Conservation (phyloP, 2,329 filamentous ascomycete species). For the Emericellopsis atlantica region DNA sequence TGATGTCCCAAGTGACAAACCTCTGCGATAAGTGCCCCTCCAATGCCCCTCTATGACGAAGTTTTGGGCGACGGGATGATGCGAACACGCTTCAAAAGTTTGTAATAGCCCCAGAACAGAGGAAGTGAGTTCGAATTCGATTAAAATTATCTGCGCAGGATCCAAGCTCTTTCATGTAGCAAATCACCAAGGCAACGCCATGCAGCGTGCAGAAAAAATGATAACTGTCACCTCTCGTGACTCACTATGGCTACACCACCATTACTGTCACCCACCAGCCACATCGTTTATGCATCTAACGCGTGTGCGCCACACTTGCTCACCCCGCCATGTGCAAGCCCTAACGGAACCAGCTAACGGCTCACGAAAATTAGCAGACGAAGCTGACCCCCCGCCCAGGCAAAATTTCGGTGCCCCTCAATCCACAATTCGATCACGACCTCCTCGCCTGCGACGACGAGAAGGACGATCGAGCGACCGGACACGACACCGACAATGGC, state of each 20-base stretch:
- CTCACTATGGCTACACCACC: background rate
- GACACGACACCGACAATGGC: slow-evolving; percentile 32
- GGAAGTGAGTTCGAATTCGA: no score
- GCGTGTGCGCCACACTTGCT: slow-evolving; percentile 1
- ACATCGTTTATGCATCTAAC: background rate
- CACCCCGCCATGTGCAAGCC: slow-evolving; percentile 2
- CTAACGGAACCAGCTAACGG: slow-evolving; percentile 1
- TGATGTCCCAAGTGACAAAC: background rate
- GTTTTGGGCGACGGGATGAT: background rate
- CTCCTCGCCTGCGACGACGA: slow-evolving; percentile 11
- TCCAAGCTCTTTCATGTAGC: no score
- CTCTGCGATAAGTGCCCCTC: no score
- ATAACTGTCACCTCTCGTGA: background rate
- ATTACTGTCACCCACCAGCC: no score
- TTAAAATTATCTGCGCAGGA: no score
- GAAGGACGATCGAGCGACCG: slow-evolving; percentile 13
- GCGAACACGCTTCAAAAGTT: no score
- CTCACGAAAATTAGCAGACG: slow-evolving; percentile 4
- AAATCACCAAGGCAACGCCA: no score
- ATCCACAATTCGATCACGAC: slow-evolving; percentile 2
- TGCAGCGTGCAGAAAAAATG: no score
- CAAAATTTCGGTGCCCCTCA: slow-evolving; percentile 23
- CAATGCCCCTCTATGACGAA: background rate
- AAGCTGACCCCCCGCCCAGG: slow-evolving; percentile 10
- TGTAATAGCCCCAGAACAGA: background rate